Percentiles rank a stretch among this genome's conserved stretches.
phyloP scores from a whole-genome alignment of 352 stramenopile species.

The Discostella stelligera region DNA sequence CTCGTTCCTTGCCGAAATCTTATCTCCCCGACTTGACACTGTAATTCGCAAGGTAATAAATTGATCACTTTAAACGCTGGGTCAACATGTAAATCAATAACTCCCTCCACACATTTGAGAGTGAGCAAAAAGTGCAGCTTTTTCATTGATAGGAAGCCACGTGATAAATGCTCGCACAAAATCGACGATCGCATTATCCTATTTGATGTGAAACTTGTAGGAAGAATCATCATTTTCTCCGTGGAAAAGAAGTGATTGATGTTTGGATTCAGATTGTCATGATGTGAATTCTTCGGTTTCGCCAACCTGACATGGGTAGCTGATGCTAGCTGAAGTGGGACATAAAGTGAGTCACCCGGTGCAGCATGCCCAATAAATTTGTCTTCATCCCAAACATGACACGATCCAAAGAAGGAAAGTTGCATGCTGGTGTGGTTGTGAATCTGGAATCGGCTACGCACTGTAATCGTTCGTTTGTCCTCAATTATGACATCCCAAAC shows the following conservation, averaged over 20 bases:
- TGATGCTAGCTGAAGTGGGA: constrained; percentile 61
- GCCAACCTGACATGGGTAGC: constrained; percentile 68
- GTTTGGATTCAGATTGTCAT: constrained; percentile 5
- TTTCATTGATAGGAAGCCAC: constrained; percentile 34
- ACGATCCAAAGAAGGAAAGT: constrained; percentile 66
- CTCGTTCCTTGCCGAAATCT: constrained; percentile 15
- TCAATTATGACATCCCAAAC: constrained; percentile 63
- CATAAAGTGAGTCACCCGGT: constrained; percentile 44
- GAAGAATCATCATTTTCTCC: constrained; percentile 70
- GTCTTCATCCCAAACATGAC: constrained; percentile 66
- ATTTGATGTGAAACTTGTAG: constrained; percentile 61
- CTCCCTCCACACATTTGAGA: constrained; percentile 53
- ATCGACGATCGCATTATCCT: constrained; percentile 59
- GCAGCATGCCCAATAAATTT: constrained; percentile 44
- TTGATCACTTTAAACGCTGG: constrained; percentile 71
- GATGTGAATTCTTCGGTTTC: constrained; percentile 35
- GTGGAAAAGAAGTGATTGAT: constrained; percentile 46
- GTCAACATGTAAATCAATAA: constrained; percentile 65
- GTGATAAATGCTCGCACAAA: constrained; percentile 40
- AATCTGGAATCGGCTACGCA: constrained; percentile 61
- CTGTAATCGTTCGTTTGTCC: constrained; percentile 50
- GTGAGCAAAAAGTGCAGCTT: constrained; percentile 69
- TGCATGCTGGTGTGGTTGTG: constrained; percentile 55
- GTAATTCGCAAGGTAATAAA: constrained; percentile 74
- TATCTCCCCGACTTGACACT: constrained; percentile 73